These are phyloP conservation scores for Yamadazyma songkhlaensis DNA, from an alignment of 1,139 yeast genomes.

Conservation along the genomic window DNA sequence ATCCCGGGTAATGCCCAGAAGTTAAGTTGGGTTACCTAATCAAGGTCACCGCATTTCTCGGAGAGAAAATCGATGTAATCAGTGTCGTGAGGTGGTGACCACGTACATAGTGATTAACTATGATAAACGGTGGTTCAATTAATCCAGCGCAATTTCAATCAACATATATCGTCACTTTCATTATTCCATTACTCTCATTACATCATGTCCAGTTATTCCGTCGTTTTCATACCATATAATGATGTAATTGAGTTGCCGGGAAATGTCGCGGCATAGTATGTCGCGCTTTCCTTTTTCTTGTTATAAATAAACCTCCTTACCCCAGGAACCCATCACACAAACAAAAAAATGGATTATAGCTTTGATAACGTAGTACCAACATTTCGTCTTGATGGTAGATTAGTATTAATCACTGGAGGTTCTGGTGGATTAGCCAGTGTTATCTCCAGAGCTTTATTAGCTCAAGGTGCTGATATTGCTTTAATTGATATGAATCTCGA, in stretches of 20 bases:
- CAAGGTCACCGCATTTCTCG: not conserved
- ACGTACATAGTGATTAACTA: too few species aligned
- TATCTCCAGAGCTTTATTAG: constrained; percentile 63
- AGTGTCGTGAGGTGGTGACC: constrained; percentile 1
- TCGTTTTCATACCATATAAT: too few species aligned
- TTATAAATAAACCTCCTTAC: not conserved
- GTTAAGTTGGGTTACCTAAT: too few species aligned
- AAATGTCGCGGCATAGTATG: not conserved
- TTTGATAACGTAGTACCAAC: constrained; percentile 48
- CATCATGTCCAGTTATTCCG: too few species aligned
- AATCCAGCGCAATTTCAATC: too few species aligned
- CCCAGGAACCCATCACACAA: not conserved
- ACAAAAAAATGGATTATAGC: constrained; percentile 25
- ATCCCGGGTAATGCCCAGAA: not conserved
- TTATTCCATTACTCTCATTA: not conserved
- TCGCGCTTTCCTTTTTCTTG: not conserved
- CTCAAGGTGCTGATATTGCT: constrained; percentile 76
- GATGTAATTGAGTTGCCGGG: too few species aligned
- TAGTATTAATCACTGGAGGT: constrained; percentile 78
- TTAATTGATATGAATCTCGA: constrained; percentile 68
- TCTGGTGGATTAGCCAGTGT: constrained; percentile 77
- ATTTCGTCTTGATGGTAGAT: constrained; percentile 67
- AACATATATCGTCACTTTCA: too few species aligned
- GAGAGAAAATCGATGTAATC: constrained; percentile 5
- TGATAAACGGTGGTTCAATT: not conserved